Base-by-base conservation (phyloP, 345 rosid genomes). In the Gossypium anomalum region DNA sequence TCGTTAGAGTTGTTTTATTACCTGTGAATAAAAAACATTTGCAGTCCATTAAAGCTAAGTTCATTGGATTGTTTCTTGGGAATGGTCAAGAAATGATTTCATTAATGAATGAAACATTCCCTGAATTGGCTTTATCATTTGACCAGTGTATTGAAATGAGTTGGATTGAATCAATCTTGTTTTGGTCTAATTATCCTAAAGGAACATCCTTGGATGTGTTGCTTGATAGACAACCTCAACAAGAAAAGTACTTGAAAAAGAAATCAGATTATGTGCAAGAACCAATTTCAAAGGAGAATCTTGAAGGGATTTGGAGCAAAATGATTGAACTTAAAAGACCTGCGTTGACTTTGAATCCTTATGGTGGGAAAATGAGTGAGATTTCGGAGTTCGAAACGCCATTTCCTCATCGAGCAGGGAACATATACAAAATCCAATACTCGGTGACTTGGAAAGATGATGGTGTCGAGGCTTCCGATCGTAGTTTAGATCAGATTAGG, bases 331-430 rank as follows among this genome's bases (percentile, higher is more conserved):
- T 80, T 19, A 79, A 80, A 66, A 88, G 78, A 29, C 82, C 82
- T 12, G 70, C 80, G 2, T 76, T 87, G 66, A 80, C 80, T 13
- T 72, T 71, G 27, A 85, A 81, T 76, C 89, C 93, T 0, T 93
- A 89, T 58, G 98, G 97, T 45, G 98, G 93, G 13, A 83, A 52
- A 72, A 87, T 86, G 89, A 77, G 59, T 60, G 87, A 89, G 76
- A 85, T 88, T 76, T 61, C 82, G 8, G 71, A 72, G 22, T 67
- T 83, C 0, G 82, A 75, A 22, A 85, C 88, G 6, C 78, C 90
- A 19, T 86, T 86, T 43, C 88, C 92, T 0, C 89, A 88, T 9
- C 68, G 92, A 83, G 79, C 83, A 5, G 93, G 90, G 2, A 85
- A 87, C 73, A 38, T 86, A 69, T 87, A 77, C 86, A 82, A 82